These are phyloP conservation scores for Stylosanthes scabra DNA, from an alignment of 331 rosid species.

Conservation along the genomic window DNA sequence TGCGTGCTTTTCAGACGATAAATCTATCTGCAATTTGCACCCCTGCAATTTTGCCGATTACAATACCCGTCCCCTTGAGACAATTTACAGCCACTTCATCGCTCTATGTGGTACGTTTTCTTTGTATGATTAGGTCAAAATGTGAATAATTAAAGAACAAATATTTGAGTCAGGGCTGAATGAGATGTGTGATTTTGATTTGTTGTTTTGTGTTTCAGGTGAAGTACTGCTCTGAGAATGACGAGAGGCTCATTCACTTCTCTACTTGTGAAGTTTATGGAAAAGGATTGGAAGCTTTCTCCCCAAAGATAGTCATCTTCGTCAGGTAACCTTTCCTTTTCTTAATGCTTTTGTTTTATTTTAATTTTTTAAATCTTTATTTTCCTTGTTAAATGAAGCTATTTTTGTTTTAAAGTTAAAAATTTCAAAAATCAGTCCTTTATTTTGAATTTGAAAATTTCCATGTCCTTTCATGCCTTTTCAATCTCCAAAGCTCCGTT, in stretches of 20 bases:
- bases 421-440: too few species aligned
- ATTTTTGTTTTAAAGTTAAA: too few species aligned
- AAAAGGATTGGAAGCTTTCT: conserved; percentile 98
- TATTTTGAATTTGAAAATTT: too few species aligned
- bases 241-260: conserved; percentile 94
- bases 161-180: conserved; percentile 39
- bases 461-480: too few species aligned
- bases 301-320: conserved; percentile 96
- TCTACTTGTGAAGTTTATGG: conserved; percentile 99
- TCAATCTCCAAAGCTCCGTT: too few species aligned
- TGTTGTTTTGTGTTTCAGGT: conserved; percentile 52
- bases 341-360: background rate
- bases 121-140: background rate
- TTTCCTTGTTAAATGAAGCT: background rate
- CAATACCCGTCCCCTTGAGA: conserved; percentile 96
- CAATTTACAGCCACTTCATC: conserved; percentile 96
- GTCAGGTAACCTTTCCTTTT: conserved; percentile 66
- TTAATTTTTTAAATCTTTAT: background rate
- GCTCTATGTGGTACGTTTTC: conserved; percentile 78
- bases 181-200: conserved; percentile 44
- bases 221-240: conserved; percentile 90
- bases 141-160: background rate
- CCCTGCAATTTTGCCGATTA: too few species aligned
- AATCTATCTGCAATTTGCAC: too few species aligned
- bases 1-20: too few species aligned